phyloP scores from a whole-genome alignment of 2,329 filamentous ascomycete species.

The Periconia digitata region DNA sequence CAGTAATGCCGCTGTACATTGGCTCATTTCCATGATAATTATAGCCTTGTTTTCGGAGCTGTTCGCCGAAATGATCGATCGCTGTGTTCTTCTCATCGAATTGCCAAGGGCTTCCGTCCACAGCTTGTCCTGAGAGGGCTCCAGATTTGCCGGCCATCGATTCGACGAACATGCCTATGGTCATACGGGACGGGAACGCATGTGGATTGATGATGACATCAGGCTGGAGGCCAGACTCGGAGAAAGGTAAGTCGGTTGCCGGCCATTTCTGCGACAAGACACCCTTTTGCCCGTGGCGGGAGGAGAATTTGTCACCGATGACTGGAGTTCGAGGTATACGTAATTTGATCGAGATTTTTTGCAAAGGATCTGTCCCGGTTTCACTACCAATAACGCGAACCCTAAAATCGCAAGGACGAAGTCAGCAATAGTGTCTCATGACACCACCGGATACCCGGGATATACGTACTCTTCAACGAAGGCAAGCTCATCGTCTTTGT shows the following conservation, averaged over 20 bases:
- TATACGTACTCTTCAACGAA: slow-evolving; percentile 73
- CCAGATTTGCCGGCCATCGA: slow-evolving; percentile 94
- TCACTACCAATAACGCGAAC: slow-evolving; percentile 89
- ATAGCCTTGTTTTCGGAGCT: slow-evolving; percentile 92
- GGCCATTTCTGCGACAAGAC: slow-evolving; percentile 97
- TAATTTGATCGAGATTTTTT: slow-evolving; percentile 90
- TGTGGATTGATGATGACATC: slow-evolving; percentile 99
- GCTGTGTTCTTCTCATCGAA: slow-evolving; percentile 93
- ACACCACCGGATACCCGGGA: too few relatives aligned
- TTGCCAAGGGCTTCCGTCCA: slow-evolving; percentile 92
- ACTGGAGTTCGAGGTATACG: slow-evolving; percentile 86
- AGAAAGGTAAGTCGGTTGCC: slow-evolving; percentile 90
- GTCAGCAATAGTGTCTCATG: too few relatives aligned
- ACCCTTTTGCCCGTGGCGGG: slow-evolving; percentile 97
- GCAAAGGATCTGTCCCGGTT: slow-evolving; percentile 76
- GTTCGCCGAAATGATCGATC: slow-evolving; percentile 92
- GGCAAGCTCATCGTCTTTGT: slow-evolving; percentile 86
- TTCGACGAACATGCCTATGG: slow-evolving; percentile 99
- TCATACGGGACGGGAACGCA: slow-evolving; percentile 99
- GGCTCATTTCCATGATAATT: slow-evolving; percentile 99
- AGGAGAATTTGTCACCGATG: slow-evolving; percentile 99
- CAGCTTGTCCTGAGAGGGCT: slow-evolving; percentile 89
- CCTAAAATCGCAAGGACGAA: too few relatives aligned
- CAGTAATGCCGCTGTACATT: slow-evolving; percentile 97
- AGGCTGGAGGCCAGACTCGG: slow-evolving; percentile 92